phyloP scores from a whole-genome alignment of 768 basidiomycete species.

The Hydnum rufescens region DNA sequence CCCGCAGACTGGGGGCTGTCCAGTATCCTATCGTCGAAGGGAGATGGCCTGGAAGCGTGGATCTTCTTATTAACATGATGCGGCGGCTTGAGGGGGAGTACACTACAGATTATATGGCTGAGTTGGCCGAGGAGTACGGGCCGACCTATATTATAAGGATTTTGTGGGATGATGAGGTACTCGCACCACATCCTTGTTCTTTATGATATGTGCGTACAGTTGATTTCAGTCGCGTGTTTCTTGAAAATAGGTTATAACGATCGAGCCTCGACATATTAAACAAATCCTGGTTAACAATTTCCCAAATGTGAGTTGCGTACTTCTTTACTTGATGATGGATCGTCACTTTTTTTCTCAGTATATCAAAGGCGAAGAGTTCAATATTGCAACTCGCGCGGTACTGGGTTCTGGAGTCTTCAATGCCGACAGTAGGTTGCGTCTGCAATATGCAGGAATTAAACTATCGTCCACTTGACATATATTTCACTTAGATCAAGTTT shows the following conservation, averaged over 20 bases:
- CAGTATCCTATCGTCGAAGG: conserved; percentile 19
- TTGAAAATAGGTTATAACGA: not conserved
- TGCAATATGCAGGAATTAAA: not conserved
- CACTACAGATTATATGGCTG: too few species aligned
- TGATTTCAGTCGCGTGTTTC: too few species aligned
- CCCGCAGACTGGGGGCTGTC: too few species aligned
- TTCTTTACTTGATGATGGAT: not conserved
- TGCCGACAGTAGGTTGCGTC: conserved; percentile 18
- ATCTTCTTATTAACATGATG: conserved; percentile 15
- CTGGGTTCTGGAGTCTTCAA: conserved; percentile 45
- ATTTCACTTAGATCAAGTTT: conserved; percentile 18
- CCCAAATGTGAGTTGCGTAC: conserved; percentile 34
- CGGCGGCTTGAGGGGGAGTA: conserved; percentile 15
- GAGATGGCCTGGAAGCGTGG: conserved; percentile 22
- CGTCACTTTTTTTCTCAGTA: conserved; percentile 8
- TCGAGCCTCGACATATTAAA: conserved; percentile 32
- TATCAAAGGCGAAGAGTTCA: not conserved
- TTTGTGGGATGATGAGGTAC: too few species aligned
- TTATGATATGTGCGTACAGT: too few species aligned
- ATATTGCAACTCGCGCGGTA: conserved; percentile 15
- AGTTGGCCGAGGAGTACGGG: too few species aligned
- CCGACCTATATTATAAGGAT: too few species aligned
- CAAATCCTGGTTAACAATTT: conserved; percentile 38
- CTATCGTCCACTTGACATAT: not conserved
- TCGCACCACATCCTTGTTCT: too few species aligned